A percentile compares a stretch with the other conserved stretches of the same genome.
Conservation (phyloP, 116 monocot species). For the Zostera marina region DNA sequence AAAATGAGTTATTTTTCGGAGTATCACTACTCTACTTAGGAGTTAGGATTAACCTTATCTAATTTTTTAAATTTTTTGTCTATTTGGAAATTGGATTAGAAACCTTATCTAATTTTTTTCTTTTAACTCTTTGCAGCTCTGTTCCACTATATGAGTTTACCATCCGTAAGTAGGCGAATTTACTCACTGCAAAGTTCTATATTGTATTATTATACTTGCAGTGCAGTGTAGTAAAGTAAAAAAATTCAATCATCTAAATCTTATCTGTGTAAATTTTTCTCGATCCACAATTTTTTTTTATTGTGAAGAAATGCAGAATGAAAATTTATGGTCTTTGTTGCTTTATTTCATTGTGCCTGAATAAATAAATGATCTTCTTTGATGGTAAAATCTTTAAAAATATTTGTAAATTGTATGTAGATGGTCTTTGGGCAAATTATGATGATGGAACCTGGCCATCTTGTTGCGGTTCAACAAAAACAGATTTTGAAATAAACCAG, state of each 20-base stretch:
- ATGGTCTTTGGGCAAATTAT: constrained; percentile 88
- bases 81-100: background rate
- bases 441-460: constrained; percentile 84
- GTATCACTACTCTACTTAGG: background rate
- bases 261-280: too few relatives aligned
- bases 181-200: background rate
- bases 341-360: background rate
- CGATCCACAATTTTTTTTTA: too few relatives aligned
- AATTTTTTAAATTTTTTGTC: background rate
- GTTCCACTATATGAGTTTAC: constrained; percentile 32
- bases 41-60: too few relatives aligned
- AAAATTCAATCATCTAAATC: too few relatives aligned
- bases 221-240: background rate
- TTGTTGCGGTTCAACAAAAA: constrained; percentile 36
- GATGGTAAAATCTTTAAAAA: background rate
- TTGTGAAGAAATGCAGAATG: too few relatives aligned
- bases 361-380: background rate
- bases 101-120: background rate
- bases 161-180: constrained; percentile 35
- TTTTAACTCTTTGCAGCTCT: constrained; percentile 24
- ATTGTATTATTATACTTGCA: background rate
- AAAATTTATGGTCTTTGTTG: background rate
- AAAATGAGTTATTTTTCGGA: background rate
- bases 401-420: constrained; percentile 10
- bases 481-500: constrained; percentile 54